A percentile compares a stretch with the other conserved stretches of the same genome.
Conservation (phyloP, 164 flowering plant species). For the Buxus sempervirens region DNA sequence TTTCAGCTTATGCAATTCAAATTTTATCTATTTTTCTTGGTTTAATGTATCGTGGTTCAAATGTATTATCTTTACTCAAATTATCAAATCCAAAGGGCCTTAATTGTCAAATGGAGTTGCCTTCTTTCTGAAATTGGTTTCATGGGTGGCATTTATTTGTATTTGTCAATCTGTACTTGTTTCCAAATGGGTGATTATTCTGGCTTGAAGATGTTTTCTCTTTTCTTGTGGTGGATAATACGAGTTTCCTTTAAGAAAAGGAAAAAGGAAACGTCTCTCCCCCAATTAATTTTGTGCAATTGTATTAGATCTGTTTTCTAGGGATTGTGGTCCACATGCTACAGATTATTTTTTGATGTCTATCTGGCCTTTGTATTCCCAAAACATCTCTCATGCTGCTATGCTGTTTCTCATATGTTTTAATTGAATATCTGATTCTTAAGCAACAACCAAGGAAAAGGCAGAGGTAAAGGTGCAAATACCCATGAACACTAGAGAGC, state of each 20-base stretch:
- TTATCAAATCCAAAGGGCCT: not conserved
- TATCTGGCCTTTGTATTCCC: not conserved
- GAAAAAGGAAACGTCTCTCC: too few relatives aligned
- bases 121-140: not conserved
- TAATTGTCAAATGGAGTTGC: too few relatives aligned
- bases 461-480: not conserved
- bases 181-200: too few relatives aligned
- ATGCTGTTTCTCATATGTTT: not conserved
- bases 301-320: too few relatives aligned
- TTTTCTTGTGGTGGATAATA: too few relatives aligned
- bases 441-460: not conserved
- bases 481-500: not conserved
- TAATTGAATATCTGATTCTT: not conserved
- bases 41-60: not conserved
- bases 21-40: slow-evolving; percentile 3
- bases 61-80: not conserved
- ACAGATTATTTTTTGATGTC: too few relatives aligned
- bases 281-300: too few relatives aligned
- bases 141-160: not conserved
- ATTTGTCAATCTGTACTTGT: too few relatives aligned
- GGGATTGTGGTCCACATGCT: too few relatives aligned
- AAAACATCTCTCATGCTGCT: not conserved
- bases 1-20: slow-evolving; percentile 5
- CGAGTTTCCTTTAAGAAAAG: too few relatives aligned
- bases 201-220: too few relatives aligned